Evolutionary conservation across 306 rosid genomes (phyloP).

Genomic region (Vachellia collinsii): DNA sequence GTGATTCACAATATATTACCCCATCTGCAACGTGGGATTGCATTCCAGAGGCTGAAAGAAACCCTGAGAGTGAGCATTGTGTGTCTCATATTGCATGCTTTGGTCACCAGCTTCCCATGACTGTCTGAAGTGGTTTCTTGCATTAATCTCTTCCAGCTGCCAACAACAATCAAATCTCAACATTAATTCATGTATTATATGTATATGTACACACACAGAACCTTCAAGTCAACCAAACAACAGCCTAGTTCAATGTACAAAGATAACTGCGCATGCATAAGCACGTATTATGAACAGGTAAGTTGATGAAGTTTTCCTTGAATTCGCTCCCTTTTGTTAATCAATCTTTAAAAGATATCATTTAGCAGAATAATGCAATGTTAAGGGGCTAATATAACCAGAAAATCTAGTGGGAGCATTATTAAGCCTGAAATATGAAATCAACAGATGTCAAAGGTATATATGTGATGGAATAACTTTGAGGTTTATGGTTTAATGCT

Average conservation of each 20-base stretch:
- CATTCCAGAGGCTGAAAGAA: slow-evolving; percentile 82
- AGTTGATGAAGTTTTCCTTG: not conserved
- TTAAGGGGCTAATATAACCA: not conserved
- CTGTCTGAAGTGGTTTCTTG: slow-evolving; percentile 65
- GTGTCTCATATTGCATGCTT: slow-evolving; percentile 61
- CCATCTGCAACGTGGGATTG: slow-evolving; percentile 77
- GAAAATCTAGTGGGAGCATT: not conserved
- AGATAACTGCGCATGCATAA: not conserved
- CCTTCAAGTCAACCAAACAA: not conserved
- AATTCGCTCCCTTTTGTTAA: not conserved
- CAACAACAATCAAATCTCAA: not conserved
- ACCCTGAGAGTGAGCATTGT: slow-evolving; percentile 70
- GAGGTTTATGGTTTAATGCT: not conserved
- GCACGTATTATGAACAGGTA: not conserved
- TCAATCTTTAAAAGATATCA: not conserved
- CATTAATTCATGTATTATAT: not conserved
- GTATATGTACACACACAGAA: not conserved
- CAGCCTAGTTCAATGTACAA: not conserved
- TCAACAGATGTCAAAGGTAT: not conserved
- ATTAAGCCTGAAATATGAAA: not conserved
- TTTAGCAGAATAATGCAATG: not conserved
- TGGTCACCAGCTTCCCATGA: slow-evolving; percentile 83
- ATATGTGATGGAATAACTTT: not conserved
- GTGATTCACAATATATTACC: not conserved
- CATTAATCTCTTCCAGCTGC: slow-evolving; percentile 80